Evolutionary conservation across 1,284 basidiomycete species (phyloP), one percentile per base, ranked within the genome.

Genomic region (Inonotus obliquus): DNA sequence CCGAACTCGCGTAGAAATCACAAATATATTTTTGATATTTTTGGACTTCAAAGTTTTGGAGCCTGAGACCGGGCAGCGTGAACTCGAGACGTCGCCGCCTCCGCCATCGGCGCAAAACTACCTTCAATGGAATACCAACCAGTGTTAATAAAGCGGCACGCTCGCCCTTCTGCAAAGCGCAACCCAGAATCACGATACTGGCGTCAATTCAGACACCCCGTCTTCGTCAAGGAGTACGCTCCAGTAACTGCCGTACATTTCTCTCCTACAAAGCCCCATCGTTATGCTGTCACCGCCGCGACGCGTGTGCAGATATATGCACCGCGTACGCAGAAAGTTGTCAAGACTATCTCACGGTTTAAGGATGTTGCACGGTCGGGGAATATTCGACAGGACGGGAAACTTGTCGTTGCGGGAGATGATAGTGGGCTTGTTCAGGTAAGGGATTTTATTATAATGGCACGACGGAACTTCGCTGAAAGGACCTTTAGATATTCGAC

Each of bases 271-370:
- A 87, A 85, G 73, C 95, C 94, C 10, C 93, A 98, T 72, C 82
- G 91, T 69, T 98, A 96, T 78, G 96, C 95, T 17, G 95, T 98
- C 55, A 98, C 95, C 32, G 91, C 95, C 0, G 95, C 94, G 0
- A 93, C 95, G 0, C 82, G 96, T 63, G 89, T 99, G 1, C 92
- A 99, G 74, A 92, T 99, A 71, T 98, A 98, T 75, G 94, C 94
- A 17, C 94, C 95, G 37, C 87, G 92, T 63, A 98, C 96, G 7
- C 93, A 96, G 73, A 94, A 96, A 73, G 87, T 98, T 45, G 91
- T 89, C 17, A 99, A 99, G 79, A 97, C 94, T 0, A 95, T 99
- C 64, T 91, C 94, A 29, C 80, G 97, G 37, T 99, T 99, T 78
- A 97, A 97, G 74, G 96, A 98, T 71, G 90, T 96, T 35, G 96